Evolutionary conservation across 805 yeast species (phyloP).

Genomic region (Phaffomyces antillensis): DNA sequence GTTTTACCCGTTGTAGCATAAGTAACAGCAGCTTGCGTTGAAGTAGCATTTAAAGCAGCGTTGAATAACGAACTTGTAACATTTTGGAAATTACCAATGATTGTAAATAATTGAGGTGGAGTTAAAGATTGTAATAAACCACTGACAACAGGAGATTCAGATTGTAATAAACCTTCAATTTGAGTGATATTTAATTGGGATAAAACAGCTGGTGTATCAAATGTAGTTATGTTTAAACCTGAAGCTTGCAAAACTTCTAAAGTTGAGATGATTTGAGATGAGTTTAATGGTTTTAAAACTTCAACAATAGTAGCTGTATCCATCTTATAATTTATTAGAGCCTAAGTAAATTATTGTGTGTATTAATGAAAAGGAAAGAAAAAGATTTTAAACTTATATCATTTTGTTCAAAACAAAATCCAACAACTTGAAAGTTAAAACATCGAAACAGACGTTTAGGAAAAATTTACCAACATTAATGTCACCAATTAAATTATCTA

Average conservation of each 20-base stretch:
- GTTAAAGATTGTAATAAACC: constrained; percentile 14
- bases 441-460: too few relatives aligned
- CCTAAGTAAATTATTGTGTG: too few relatives aligned
- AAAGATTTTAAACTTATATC: too few relatives aligned
- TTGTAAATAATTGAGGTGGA: constrained; percentile 14
- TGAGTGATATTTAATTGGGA: constrained; percentile 19
- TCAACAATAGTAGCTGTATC: constrained; percentile 14
- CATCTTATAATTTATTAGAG: constrained; percentile 5
- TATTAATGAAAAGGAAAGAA: too few relatives aligned
- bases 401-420: too few relatives aligned
- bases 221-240: constrained; percentile 57
- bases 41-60: constrained; percentile 11
- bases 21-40: constrained; percentile 2
- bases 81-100: constrained; percentile 16
- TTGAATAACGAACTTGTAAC: constrained; percentile 17
- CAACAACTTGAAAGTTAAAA: too few relatives aligned
- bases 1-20: constrained; percentile 9
- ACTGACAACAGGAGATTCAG: constrained; percentile 17
- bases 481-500: too few relatives aligned
- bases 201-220: constrained; percentile 53
- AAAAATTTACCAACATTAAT: too few relatives aligned
- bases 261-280: constrained; percentile 18
- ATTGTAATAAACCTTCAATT: constrained; percentile 17
- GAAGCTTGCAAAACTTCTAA: constrained; percentile 9
- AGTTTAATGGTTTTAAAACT: constrained; percentile 17